Evolutionary conservation across 352 stramenopile genomes (phyloP).

Genomic region (Phytopythium litorale): DNA sequence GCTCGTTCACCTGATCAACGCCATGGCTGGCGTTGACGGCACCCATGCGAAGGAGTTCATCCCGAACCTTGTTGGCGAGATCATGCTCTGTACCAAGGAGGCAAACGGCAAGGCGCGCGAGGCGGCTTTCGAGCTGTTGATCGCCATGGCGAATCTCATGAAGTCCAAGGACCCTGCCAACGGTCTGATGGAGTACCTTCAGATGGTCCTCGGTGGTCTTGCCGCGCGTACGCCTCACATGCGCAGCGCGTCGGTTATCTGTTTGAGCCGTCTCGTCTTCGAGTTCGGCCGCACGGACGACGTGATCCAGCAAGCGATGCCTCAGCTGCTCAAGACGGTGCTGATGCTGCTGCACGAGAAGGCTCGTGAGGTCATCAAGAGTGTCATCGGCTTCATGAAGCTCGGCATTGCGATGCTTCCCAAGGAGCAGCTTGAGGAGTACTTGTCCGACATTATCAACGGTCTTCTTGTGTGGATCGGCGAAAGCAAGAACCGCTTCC

Average conservation of each 20-base stretch:
- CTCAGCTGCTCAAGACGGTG: constrained; percentile 90
- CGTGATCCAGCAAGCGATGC: constrained; percentile 73
- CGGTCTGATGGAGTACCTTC: constrained; percentile 88
- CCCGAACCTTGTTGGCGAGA: constrained; percentile 92
- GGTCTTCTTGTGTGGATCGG: constrained; percentile 91
- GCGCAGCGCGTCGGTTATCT: constrained; percentile 94
- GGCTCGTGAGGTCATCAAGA: constrained; percentile 95
- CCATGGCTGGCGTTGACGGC: constrained; percentile 55
- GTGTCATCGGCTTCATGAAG: constrained; percentile 95
- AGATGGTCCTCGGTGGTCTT: constrained; percentile 91
- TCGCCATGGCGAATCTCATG: constrained; percentile 81
- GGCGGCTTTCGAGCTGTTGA: constrained; percentile 79
- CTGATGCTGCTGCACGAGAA: constrained; percentile 92
- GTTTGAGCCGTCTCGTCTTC: constrained; percentile 93
- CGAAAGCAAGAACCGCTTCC: constrained; percentile 95
- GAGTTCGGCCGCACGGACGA: constrained; percentile 87
- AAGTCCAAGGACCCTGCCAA: constrained; percentile 52
- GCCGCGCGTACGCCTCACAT: constrained; percentile 94
- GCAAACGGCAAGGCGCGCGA: constrained; percentile 93
- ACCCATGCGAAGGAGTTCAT: constrained; percentile 74
- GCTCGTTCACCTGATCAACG: constrained; percentile 74
- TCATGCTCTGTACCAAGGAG: constrained; percentile 97
- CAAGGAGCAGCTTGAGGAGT: constrained; percentile 84
- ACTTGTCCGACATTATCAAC: constrained; percentile 91
- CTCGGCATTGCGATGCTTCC: constrained; percentile 91